Conservation (phyloP, 2,329 filamentous ascomycete species). For the Ophiostoma angusticollis region DNA sequence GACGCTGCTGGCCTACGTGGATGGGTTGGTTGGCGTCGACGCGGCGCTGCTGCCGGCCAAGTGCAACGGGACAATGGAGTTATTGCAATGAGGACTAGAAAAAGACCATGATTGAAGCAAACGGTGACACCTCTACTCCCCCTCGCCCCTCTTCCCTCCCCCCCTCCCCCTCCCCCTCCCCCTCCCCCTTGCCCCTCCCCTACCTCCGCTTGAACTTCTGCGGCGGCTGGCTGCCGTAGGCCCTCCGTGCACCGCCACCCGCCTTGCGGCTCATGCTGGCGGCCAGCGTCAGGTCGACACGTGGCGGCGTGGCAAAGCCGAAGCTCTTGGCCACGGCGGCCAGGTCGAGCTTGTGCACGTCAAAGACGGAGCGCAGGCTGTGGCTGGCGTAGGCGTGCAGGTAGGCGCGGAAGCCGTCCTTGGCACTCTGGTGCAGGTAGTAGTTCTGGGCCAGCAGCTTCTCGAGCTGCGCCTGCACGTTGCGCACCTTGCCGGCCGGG, state of each 20-base stretch:
- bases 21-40: conserved; percentile 50
- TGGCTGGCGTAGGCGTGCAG: conserved; percentile 90
- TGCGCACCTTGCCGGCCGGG: conserved; percentile 79
- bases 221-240: conserved; percentile 66
- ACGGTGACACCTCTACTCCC: too few relatives aligned
- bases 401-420: conserved; percentile 75
- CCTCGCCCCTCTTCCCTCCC: too few relatives aligned
- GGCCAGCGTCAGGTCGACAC: conserved; percentile 67
- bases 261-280: conserved; percentile 67
- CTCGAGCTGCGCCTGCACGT: conserved; percentile 83
- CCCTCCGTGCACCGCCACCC: conserved; percentile 42
- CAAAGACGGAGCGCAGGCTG: conserved; percentile 69
- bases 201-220: conserved; percentile 28
- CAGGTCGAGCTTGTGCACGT: conserved; percentile 69
- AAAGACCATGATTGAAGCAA: background rate
- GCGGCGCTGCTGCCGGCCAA: conserved; percentile 23
- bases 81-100: background rate
- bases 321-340: conserved; percentile 77
- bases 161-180: background rate
- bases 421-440: conserved; percentile 80
- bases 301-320: conserved; percentile 63
- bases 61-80: conserved; percentile 13
- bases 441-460: conserved; percentile 92
- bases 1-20: conserved; percentile 55
- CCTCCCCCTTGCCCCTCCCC: background rate